Evolutionary conservation across 208 protist species (phyloP), one percentile per base, ranked within the genome.

Genomic region (Crithidia sp.): DNA sequence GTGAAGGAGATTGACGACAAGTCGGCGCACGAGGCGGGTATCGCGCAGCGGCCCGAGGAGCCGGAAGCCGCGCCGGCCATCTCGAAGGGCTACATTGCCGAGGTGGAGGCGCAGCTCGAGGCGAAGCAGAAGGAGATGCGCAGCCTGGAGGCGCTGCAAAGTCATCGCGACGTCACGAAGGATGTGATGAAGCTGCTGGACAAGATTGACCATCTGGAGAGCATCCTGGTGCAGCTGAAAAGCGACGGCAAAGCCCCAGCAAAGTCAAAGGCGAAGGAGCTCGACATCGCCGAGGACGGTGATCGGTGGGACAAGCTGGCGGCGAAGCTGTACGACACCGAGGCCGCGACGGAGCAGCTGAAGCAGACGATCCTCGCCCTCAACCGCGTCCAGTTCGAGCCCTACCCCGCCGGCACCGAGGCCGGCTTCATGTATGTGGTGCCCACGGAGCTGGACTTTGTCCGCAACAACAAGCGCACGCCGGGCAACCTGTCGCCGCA

Each of bases 341-440:
- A 94, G 65, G 70, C 78, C 8, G 62, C 57, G 68, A 85, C 87
- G 28, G 89, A 96, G 74, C 78, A 96, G 74, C 74, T 92, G 39
- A 75, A 82, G 57, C 83, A 86, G 73, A 87, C 71, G 8, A 47
- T 96, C 43, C 78, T 96, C 53, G 72, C 87, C 10, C 83, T 96
- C 36, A 96, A 96, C 69, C 85, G 87, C 37, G 76, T 96, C 14
- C 91, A 96, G 76, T 94, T 89, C 79, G 87, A 88, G 53, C 91
- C 91, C 4, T 96, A 96, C 76, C 88, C 80, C 4, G 87, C 91
- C 5, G 91, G 88, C 41, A 74, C 84, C 39, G 91, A 96, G 70
- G 81, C 82, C 2, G 87, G 85, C 58, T 85, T 88, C 73, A 80
- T 87, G 77, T 84, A 93, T 68, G 82, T 86, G 14, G 83, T 90